Percentiles rank a stretch among this genome's conserved stretches.
Evolutionary conservation across 192 early-diverging fungal genomes (phyloP).

Genomic region (Coemansia guatemalensis): DNA sequence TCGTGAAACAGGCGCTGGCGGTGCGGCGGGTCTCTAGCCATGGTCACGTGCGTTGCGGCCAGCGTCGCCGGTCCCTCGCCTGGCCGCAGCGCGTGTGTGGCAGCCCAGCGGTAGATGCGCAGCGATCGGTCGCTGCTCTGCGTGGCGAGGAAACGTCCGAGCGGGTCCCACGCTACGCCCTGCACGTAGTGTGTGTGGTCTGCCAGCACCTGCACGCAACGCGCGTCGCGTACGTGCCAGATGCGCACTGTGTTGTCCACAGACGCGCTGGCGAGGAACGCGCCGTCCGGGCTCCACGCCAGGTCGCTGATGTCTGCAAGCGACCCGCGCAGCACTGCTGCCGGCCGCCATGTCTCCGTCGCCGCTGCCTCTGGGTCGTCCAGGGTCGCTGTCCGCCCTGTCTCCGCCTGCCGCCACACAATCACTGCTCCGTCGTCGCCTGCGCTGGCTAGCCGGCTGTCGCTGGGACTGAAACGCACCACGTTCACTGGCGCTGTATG

Average conservation of each 20-base stretch:
- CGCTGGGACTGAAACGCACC: slow-evolving; percentile 82
- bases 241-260: slow-evolving; percentile 87
- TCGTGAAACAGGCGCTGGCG: slow-evolving; percentile 68
- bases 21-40: slow-evolving; percentile 5
- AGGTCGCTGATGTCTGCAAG: slow-evolving; percentile 87
- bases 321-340: slow-evolving; percentile 70
- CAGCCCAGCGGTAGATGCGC: slow-evolving; percentile 48
- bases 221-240: slow-evolving; percentile 74
- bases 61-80: slow-evolving; percentile 27
- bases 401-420: slow-evolving; percentile 72
- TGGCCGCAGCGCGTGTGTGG: slow-evolving; percentile 7
- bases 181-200: slow-evolving; percentile 95
- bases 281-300: slow-evolving; percentile 88
- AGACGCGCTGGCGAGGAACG: slow-evolving; percentile 78
- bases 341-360: slow-evolving; percentile 75
- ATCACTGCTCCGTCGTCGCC: slow-evolving; percentile 92
- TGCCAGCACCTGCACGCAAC: slow-evolving; percentile 70
- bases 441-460: slow-evolving; percentile 75
- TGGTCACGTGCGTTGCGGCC: slow-evolving; percentile 36
- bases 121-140: slow-evolving; percentile 89
- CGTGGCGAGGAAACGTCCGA: slow-evolving; percentile 80
- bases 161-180: slow-evolving; percentile 95
- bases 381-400: slow-evolving; percentile 15
- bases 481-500: slow-evolving; percentile 92
- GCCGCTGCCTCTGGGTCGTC: neutral